Conservation (phyloP, 176 grass and related monocot genomes). For the Triticum dicoccoides region DNA sequence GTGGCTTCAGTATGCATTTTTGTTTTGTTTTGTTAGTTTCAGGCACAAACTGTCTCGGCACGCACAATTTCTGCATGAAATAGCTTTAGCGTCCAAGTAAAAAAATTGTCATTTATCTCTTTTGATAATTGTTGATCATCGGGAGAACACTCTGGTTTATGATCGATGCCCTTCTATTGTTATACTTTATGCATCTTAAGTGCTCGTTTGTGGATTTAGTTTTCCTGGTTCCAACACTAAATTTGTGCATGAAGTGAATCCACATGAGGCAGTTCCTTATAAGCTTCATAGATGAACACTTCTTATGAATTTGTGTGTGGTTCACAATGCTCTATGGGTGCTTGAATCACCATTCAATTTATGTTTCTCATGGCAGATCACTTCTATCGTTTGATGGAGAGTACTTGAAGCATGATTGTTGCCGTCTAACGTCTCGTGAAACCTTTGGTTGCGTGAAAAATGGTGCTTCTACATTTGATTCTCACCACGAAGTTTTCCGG, state of each 20-base stretch:
- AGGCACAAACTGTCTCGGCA: neutral
- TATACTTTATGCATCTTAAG: neutral
- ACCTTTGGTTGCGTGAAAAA: slow-evolving; percentile 17
- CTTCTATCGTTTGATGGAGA: slow-evolving; percentile 90
- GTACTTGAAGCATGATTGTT: slow-evolving; percentile 72
- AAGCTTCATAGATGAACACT: neutral
- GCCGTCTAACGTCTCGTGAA: slow-evolving; percentile 30
- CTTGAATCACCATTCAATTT: slow-evolving; percentile 4
- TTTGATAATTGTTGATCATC: neutral
- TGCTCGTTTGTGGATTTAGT: neutral
- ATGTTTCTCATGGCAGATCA: slow-evolving; percentile 60
- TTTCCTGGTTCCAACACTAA: neutral
- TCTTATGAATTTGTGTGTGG: neutral
- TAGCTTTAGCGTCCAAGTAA: neutral
- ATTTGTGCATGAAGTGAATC: slow-evolving; percentile 21
- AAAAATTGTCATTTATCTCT: neutral
- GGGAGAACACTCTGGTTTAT: neutral
- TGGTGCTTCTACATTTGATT: slow-evolving; percentile 28
- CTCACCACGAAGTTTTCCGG: slow-evolving; percentile 66
- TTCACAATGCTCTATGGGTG: neutral
- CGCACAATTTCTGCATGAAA: neutral
- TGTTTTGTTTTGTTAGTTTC: neutral
- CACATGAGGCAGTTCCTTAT: neutral
- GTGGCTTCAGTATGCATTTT: neutral
- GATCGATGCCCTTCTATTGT: neutral